Evolutionary conservation across 257 asterid genomes (phyloP).

Genomic region (Solanum neorickii): DNA sequence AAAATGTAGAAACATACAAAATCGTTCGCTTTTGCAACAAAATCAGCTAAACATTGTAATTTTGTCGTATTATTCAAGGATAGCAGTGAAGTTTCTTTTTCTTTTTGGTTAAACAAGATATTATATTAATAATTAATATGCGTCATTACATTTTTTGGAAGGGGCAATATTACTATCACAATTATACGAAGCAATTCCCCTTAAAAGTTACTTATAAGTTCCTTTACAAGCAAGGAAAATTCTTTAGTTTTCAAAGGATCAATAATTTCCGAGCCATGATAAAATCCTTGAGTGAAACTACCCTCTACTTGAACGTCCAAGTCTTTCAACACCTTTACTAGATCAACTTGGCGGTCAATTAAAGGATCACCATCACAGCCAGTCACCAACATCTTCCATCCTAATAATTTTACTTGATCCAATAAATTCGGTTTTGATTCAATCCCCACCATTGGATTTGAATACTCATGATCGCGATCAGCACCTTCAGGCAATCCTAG

Average conservation of each 20-base stretch:
- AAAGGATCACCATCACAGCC: not conserved
- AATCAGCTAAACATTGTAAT: not conserved
- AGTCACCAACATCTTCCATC: not conserved
- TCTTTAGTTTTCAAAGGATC: conserved; percentile 2
- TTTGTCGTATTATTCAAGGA: not conserved
- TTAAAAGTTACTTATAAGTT: not conserved
- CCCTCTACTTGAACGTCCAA: conserved; percentile 1
- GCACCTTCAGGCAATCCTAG: not conserved
- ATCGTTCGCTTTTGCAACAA: not conserved
- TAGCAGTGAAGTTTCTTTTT: not conserved
- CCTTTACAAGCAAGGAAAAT: conserved; percentile 1
- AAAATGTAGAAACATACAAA: not conserved
- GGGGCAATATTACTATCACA: not conserved
- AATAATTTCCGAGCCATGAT: conserved; percentile 1
- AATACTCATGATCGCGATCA: not conserved
- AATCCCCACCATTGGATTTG: not conserved
- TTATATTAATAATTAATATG: not conserved
- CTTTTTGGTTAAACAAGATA: not conserved
- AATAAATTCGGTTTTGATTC: not conserved
- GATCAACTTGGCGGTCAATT: not conserved
- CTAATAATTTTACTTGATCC: not conserved
- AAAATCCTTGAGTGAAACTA: conserved; percentile 2
- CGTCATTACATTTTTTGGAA: not conserved
- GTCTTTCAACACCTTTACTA: not conserved
- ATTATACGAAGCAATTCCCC: not conserved